Conservation (phyloP, 139 green algal genomes). For the Dunaliella primolecta region DNA sequence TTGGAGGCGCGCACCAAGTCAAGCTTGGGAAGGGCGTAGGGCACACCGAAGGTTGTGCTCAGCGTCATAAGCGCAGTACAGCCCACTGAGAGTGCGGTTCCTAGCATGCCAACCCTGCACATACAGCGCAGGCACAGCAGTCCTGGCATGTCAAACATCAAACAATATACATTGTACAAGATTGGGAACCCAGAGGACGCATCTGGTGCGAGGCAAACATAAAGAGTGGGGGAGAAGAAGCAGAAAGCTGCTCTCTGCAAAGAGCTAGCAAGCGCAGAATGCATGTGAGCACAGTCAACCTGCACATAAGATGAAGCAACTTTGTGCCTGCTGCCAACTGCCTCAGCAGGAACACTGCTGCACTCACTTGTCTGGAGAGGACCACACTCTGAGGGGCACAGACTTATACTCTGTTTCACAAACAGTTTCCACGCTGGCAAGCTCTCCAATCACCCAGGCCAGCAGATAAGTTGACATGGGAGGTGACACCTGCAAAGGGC, state of each 20-base stretch:
- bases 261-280: no score
- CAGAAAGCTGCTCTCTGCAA: no score
- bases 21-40: slow-evolving; percentile 29
- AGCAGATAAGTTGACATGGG: slow-evolving; percentile 87
- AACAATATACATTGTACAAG: no score
- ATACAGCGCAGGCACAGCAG: background rate
- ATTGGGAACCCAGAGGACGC: no score
- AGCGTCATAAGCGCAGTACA: slow-evolving; percentile 34
- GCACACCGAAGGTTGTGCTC: slow-evolving; percentile 1
- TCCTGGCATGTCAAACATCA: no score
- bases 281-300: no score
- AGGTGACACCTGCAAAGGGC: slow-evolving; percentile 47
- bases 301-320: no score
- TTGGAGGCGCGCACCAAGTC: slow-evolving; percentile 43
- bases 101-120: slow-evolving; percentile 31
- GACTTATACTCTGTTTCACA: background rate
- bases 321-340: no score
- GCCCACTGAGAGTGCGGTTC: slow-evolving; percentile 34
- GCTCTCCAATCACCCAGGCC: slow-evolving; percentile 66
- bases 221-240: no score
- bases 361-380: slow-evolving; percentile 52
- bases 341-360: no score
- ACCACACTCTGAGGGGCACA: slow-evolving; percentile 55
- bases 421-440: slow-evolving; percentile 37
- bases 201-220: no score